Conservation (phyloP, 495 filamentous ascomycete species). For the Aspergillus campestris region DNA sequence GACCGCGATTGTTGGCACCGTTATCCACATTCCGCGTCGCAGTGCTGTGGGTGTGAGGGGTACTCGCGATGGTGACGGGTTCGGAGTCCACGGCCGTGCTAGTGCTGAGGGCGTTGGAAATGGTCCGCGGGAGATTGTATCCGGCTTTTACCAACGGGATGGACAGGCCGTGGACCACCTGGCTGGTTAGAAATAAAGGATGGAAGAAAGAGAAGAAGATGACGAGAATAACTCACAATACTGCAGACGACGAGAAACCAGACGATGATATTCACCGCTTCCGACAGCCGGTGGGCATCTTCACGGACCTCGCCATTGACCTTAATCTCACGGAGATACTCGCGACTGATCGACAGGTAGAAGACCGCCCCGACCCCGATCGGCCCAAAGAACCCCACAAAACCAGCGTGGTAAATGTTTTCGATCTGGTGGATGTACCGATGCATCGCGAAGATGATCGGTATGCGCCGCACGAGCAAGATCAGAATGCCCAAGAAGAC, state of each 20-base stretch:
- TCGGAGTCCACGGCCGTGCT: constrained; percentile 24
- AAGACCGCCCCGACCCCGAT: constrained; percentile 92
- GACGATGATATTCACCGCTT: constrained; percentile 61
- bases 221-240: constrained; percentile 58
- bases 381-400: constrained; percentile 89
- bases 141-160: constrained; percentile 80
- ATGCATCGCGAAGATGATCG: constrained; percentile 65
- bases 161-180: constrained; percentile 81
- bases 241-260: constrained; percentile 86
- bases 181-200: constrained; percentile 9
- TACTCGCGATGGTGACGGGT: constrained; percentile 22
- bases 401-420: constrained; percentile 60
- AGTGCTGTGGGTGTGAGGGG: constrained; percentile 28
- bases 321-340: constrained; percentile 50
- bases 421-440: constrained; percentile 76
- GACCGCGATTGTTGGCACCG: constrained; percentile 14
- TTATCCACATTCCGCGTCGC: constrained; percentile 18
- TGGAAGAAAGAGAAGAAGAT: background rate
- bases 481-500: constrained; percentile 75
- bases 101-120: constrained; percentile 51
- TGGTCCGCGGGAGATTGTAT: constrained; percentile 66
- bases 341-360: constrained; percentile 71
- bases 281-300: constrained; percentile 56
- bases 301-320: constrained; percentile 51
- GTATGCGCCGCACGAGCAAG: constrained; percentile 69